Conservation (phyloP, 2,329 filamentous ascomycete species). For the Phialocephala subalpina region DNA sequence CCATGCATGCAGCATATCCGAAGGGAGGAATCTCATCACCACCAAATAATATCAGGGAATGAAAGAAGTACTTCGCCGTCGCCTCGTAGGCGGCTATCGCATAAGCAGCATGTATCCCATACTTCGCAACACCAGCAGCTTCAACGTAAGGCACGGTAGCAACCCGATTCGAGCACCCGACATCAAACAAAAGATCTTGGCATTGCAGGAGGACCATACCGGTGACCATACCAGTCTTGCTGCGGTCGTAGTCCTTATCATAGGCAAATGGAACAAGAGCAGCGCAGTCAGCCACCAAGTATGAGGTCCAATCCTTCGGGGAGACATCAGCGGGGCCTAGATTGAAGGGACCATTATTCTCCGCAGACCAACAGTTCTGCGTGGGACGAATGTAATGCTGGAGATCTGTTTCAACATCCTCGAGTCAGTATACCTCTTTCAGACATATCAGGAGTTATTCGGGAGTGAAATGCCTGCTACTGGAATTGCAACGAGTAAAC, state of each 20-base stretch:
- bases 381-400: neutral
- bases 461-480: too few species aligned
- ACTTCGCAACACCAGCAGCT: neutral
- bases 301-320: neutral
- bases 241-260: neutral
- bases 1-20: neutral
- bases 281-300: conserved; percentile 8
- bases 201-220: neutral
- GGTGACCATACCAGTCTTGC: neutral
- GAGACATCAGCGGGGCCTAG: conserved; percentile 10
- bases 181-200: conserved; percentile 1
- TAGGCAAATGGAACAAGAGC: neutral
- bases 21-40: neutral
- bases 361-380: neutral
- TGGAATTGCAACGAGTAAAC: too few species aligned
- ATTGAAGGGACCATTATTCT: conserved; percentile 3
- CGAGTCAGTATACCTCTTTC: too few species aligned
- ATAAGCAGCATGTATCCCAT: neutral
- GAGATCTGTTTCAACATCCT: too few species aligned
- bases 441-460: too few species aligned
- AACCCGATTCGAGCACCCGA: neutral
- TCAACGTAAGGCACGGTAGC: neutral
- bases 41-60: neutral
- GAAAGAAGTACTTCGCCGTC: neutral
- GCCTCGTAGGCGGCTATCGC: neutral